phyloP scores from a whole-genome alignment of 169 alveolate genomes.

The Plasmodium coatneyi region DNA sequence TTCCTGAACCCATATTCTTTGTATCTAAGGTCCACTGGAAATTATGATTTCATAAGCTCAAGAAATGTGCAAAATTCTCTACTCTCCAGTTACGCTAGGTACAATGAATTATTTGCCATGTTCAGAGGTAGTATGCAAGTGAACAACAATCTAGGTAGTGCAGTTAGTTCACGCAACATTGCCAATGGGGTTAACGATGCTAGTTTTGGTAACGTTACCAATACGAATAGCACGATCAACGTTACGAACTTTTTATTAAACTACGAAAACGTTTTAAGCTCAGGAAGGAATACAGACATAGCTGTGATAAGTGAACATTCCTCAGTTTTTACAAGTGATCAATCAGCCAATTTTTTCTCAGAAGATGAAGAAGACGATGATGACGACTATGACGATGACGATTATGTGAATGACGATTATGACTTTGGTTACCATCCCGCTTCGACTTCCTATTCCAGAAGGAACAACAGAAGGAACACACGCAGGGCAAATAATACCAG shows the following conservation, averaged over 20 bases:
- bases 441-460: not conserved
- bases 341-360: slow-evolving; percentile 41
- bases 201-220: not conserved
- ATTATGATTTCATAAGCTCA: slow-evolving; percentile 24
- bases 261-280: slow-evolving; percentile 15
- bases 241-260: slow-evolving; percentile 8
- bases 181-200: not conserved
- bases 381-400: slow-evolving; percentile 51
- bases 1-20: slow-evolving; percentile 47
- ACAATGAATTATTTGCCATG: slow-evolving; percentile 57
- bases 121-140: slow-evolving; percentile 34
- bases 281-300: slow-evolving; percentile 38
- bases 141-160: not conserved
- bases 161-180: not conserved
- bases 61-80: slow-evolving; percentile 31
- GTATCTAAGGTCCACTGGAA: slow-evolving; percentile 49
- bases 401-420: slow-evolving; percentile 17
- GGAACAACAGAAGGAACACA: slow-evolving; percentile 30
- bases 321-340: slow-evolving; percentile 58
- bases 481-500: not conserved
- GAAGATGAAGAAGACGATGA: slow-evolving; percentile 69
- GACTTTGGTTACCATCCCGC: slow-evolving; percentile 10
- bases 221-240: not conserved
- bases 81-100: slow-evolving; percentile 41
- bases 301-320: slow-evolving; percentile 61